These are phyloP conservation scores for Penicillium longicatenatum DNA, from an alignment of 495 filamentous ascomycete species.

Conservation along the genomic window DNA sequence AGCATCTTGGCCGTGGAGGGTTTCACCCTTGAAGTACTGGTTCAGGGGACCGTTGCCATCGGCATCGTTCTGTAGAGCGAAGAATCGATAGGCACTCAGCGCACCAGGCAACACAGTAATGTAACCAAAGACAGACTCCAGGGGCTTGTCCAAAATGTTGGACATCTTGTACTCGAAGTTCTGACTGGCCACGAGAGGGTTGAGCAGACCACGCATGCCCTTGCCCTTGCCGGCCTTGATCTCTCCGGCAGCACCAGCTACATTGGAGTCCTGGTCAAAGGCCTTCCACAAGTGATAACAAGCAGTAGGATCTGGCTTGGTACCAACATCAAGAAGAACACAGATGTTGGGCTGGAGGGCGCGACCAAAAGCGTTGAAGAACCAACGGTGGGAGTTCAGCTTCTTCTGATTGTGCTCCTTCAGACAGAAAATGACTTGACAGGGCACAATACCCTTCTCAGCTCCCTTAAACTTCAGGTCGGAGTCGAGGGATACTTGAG, in stretches of 20 bases:
- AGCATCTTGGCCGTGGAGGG: slow-evolving; percentile 91
- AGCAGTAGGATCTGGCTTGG: slow-evolving; percentile 78
- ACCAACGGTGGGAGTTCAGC: slow-evolving; percentile 98
- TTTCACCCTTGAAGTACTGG: slow-evolving; percentile 99
- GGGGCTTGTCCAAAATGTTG: slow-evolving; percentile 96
- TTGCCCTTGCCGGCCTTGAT: slow-evolving; percentile 95
- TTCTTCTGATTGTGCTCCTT: slow-evolving; percentile 99
- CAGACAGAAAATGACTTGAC: slow-evolving; percentile 97
- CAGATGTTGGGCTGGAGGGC: slow-evolving; percentile 94
- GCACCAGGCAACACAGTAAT: slow-evolving; percentile 97
- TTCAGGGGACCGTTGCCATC: slow-evolving; percentile 93
- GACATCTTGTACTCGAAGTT: slow-evolving; percentile 99
- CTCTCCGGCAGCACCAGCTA: slow-evolving; percentile 94
- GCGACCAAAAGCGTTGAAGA: slow-evolving; percentile 97
- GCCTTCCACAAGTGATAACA: slow-evolving; percentile 99
- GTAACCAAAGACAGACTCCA: slow-evolving; percentile 97
- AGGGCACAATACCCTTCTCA: slow-evolving; percentile 98
- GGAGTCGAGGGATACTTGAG: slow-evolving; percentile 92
- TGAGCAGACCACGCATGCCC: slow-evolving; percentile 78
- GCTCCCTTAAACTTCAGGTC: slow-evolving; percentile 98
- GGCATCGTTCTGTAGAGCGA: slow-evolving; percentile 95
- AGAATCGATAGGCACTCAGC: slow-evolving; percentile 92
- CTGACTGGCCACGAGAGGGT: slow-evolving; percentile 93
- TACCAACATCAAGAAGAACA: slow-evolving; percentile 94
- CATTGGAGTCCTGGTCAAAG: slow-evolving; percentile 95